Percentiles rank a stretch among this genome's conserved stretches.
These are phyloP conservation scores for Leccinum subgranulosum DNA, from an alignment of 768 basidiomycete species.

Conservation along the genomic window DNA sequence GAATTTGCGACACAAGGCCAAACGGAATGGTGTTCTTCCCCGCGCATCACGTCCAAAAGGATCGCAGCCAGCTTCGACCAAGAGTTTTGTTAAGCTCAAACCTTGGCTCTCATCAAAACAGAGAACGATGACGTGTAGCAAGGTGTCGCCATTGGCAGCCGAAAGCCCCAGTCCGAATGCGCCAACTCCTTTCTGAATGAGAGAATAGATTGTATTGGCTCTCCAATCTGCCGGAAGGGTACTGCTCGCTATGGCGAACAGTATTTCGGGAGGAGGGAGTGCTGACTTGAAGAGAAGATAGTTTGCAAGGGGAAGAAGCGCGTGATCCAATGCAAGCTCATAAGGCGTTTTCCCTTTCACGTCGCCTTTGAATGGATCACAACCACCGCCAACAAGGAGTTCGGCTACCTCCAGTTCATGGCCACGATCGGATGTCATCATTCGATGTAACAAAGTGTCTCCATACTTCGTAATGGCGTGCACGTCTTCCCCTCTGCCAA, in stretches of 20 bases:
- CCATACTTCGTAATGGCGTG: background rate
- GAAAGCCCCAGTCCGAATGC: background rate
- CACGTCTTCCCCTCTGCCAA: background rate
- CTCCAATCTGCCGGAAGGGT: background rate
- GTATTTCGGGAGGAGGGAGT: background rate
- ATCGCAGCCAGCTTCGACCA: background rate
- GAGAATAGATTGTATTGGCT: background rate
- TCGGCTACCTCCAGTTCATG: background rate
- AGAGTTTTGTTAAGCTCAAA: background rate
- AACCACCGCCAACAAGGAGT: slow-evolving; percentile 4
- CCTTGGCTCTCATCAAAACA: background rate
- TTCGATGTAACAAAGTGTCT: background rate
- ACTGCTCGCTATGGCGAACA: background rate
- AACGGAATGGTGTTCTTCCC: background rate
- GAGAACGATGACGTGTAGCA: background rate
- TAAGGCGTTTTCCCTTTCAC: background rate
- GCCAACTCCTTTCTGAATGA: background rate
- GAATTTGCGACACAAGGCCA: background rate
- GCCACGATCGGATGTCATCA: background rate
- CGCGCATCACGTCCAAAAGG: background rate
- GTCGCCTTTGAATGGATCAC: background rate
- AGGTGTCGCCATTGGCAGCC: background rate
- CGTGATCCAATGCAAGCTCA: slow-evolving; percentile 1
- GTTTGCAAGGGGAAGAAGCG: background rate
- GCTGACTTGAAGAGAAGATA: background rate